These are phyloP conservation scores for Marasmius tenuissimus DNA, from an alignment of 1,284 basidiomycete species.

Conservation along the genomic window DNA sequence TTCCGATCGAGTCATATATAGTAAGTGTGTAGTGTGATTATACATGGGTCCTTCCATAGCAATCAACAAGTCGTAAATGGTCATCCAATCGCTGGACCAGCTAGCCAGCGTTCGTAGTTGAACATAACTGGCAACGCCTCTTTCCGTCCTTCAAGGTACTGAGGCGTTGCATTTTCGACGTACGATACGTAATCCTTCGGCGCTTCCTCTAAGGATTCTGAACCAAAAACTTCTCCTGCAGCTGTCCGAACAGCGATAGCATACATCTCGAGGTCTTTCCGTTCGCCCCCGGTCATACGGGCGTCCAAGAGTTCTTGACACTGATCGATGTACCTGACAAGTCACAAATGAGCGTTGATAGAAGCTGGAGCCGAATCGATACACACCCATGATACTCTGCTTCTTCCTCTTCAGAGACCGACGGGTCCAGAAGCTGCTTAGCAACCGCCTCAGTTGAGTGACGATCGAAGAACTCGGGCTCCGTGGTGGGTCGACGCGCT, in stretches of 20 bases:
- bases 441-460: constrained; percentile 69
- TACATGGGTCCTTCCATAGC: too few species aligned
- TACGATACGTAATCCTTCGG: constrained; percentile 42
- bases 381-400: constrained; percentile 79
- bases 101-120: constrained; percentile 42
- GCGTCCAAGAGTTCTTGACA: constrained; percentile 62
- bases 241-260: constrained; percentile 50
- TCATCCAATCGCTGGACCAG: constrained; percentile 6
- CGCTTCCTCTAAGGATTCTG: constrained; percentile 32
- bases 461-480: constrained; percentile 38
- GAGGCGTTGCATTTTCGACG: constrained; percentile 37
- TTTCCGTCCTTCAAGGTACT: constrained; percentile 29
- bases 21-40: background rate
- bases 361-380: background rate
- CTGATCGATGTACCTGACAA: constrained; percentile 69
- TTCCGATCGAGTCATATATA: background rate
- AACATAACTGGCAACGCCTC: constrained; percentile 34
- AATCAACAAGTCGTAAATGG: background rate
- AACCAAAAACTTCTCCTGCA: constrained; percentile 38
- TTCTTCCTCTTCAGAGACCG: constrained; percentile 63
- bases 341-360: constrained; percentile 2
- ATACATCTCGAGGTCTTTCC: constrained; percentile 59
- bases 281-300: constrained; percentile 43
- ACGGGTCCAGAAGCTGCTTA: constrained; percentile 61
- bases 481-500: constrained; percentile 27